Conservation (phyloP, 1,139 yeast genomes). For the Hyphopichia buzzinii region DNA sequence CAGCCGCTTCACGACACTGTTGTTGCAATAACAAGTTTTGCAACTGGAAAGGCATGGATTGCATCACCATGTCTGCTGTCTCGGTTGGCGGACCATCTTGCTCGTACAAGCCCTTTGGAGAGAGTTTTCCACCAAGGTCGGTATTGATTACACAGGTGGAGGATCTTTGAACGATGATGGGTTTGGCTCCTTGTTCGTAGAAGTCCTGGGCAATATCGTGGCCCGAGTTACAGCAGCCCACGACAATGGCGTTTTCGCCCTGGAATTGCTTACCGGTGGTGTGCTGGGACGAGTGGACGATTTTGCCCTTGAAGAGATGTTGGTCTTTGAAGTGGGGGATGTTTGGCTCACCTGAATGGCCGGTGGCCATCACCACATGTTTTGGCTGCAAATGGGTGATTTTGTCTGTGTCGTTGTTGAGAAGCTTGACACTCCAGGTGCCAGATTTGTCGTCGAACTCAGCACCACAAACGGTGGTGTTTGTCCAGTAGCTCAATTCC, state of each 20-base stretch:
- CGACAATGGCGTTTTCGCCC: conserved; percentile 40
- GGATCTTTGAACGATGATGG: conserved; percentile 43
- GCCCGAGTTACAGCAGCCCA: conserved; percentile 45
- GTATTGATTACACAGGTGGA: conserved; percentile 40
- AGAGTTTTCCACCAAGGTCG: conserved; percentile 27
- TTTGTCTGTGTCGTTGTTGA: conserved; percentile 15
- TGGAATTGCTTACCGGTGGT: conserved; percentile 34
- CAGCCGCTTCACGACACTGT: conserved; percentile 25
- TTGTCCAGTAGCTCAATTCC: conserved; percentile 38
- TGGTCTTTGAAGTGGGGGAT: conserved; percentile 36
- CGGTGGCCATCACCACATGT: conserved; percentile 40
- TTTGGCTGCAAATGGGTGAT: conserved; percentile 17
- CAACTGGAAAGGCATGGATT: conserved; percentile 29
- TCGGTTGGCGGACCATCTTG: conserved; percentile 34
- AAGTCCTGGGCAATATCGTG: conserved; percentile 47
- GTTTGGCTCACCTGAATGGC: conserved; percentile 43
- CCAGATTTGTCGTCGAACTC: conserved; percentile 22
- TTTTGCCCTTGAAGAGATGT: conserved; percentile 33
- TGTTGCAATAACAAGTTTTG: conserved; percentile 29
- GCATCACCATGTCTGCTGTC: conserved; percentile 33
- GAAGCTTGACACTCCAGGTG: conserved; percentile 30
- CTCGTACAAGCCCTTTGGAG: conserved; percentile 29
- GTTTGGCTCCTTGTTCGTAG: conserved; percentile 40
- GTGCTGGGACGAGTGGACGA: conserved; percentile 40
- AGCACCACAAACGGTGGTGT: conserved; percentile 28